Conservation (phyloP, 768 basidiomycete species). For the Mycena belliarum region DNA sequence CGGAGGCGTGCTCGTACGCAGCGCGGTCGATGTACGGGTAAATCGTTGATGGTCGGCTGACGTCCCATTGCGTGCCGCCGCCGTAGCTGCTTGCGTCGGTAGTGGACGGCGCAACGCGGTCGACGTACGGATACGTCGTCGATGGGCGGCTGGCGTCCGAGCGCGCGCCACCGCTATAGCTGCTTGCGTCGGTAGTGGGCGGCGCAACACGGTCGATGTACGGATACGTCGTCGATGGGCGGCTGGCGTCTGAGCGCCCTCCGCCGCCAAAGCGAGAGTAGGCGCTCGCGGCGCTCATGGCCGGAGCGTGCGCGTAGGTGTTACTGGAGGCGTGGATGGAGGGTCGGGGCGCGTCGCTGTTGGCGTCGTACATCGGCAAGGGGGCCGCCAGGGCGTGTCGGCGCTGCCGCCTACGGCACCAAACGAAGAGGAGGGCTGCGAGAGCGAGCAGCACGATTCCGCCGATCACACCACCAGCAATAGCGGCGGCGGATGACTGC, state of each 20-base stretch:
- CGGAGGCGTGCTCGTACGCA: background rate
- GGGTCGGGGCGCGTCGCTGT: background rate
- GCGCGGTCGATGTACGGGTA: background rate
- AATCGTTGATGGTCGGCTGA: background rate
- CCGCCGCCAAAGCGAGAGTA: no score
- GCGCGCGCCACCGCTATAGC: background rate
- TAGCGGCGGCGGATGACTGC: background rate
- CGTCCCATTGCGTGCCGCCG: background rate
- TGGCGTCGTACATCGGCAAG: background rate
- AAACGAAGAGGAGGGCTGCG: background rate
- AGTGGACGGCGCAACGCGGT: background rate
- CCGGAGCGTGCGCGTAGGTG: background rate
- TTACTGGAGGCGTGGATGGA: background rate
- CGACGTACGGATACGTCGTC: background rate
- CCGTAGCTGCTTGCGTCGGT: no score
- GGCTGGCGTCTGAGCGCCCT: no score
- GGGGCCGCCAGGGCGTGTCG: background rate
- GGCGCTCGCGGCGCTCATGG: no score
- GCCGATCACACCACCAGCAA: conserved; percentile 19
- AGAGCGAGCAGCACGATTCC: conserved; percentile 7
- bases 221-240: no score
- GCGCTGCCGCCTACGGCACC: background rate
- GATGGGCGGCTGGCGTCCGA: background rate
- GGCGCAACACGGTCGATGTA: no score
- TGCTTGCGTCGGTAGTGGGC: background rate